phyloP scores from a whole-genome alignment of 345 rosid species.

The Psidium guajava region DNA sequence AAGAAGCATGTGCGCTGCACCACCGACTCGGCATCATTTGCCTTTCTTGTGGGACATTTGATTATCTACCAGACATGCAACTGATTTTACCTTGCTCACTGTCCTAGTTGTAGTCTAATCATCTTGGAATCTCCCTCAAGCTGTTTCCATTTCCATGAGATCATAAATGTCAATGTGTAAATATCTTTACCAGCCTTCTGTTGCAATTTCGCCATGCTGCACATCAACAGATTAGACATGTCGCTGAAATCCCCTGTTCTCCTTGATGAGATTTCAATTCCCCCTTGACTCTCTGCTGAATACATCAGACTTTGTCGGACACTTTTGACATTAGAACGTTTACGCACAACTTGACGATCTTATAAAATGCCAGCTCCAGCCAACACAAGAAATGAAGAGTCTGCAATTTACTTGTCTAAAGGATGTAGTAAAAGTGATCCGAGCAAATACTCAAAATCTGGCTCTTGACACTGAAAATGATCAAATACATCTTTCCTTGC shows the following conservation, averaged over 20 bases:
- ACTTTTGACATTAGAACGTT: neutral
- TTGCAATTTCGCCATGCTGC: neutral
- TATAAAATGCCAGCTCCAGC: neutral
- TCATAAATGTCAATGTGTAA: neutral
- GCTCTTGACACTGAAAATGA: neutral
- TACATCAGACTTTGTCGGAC: neutral
- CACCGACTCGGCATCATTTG: neutral
- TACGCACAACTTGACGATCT: neutral
- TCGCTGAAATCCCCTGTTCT: neutral
- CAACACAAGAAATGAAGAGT: neutral
- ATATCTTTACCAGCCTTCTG: neutral
- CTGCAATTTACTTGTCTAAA: neutral
- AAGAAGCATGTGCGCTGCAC: neutral
- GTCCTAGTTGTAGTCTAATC: neutral
- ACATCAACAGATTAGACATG: neutral
- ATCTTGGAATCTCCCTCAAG: neutral
- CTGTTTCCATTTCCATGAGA: neutral
- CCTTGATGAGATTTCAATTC: neutral
- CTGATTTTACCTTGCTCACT: neutral
- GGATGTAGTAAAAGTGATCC: neutral
- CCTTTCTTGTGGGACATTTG: neutral
- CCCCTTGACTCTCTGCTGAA: neutral
- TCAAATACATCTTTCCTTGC: neutral
- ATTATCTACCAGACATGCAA: neutral
- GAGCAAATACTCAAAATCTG: neutral